These are phyloP conservation scores for Monosporozyma servazzii DNA, from an alignment of 805 yeast genomes.

Conservation along the genomic window DNA sequence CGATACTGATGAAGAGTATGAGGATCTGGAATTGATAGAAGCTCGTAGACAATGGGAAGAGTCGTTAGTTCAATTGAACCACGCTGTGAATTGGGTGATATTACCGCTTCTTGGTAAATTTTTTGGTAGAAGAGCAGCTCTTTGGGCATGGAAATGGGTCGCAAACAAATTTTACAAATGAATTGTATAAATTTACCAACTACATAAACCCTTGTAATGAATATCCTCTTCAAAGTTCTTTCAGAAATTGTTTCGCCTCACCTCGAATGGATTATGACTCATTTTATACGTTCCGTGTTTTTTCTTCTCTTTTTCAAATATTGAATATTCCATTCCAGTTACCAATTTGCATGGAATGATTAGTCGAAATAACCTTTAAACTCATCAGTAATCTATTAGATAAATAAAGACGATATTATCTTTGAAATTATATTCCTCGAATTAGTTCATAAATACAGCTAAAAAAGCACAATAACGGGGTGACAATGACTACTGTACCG, in stretches of 20 bases:
- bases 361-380: too few species aligned
- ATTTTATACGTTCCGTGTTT: not conserved
- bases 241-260: not conserved
- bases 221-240: not conserved
- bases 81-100: conserved; percentile 49
- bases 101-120: conserved; percentile 61
- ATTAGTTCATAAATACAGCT: not conserved
- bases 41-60: conserved; percentile 73
- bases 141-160: conserved; percentile 24
- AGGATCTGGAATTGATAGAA: conserved; percentile 24
- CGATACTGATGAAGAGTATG: conserved; percentile 8
- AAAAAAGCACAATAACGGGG: conserved; percentile 8
- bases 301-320: not conserved
- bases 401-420: too few species aligned
- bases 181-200: not conserved
- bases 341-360: too few species aligned
- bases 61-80: conserved; percentile 48
- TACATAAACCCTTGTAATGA: not conserved
- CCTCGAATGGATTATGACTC: not conserved
- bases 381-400: too few species aligned
- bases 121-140: conserved; percentile 53
- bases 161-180: conserved; percentile 11
- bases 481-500: conserved; percentile 10
- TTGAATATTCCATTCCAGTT: too few species aligned
- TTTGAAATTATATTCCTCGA: too few species aligned